Evolutionary conservation across 75 land plant species (phyloP), one percentile per base, ranked within the genome.

Genomic region (Pinus taeda): DNA sequence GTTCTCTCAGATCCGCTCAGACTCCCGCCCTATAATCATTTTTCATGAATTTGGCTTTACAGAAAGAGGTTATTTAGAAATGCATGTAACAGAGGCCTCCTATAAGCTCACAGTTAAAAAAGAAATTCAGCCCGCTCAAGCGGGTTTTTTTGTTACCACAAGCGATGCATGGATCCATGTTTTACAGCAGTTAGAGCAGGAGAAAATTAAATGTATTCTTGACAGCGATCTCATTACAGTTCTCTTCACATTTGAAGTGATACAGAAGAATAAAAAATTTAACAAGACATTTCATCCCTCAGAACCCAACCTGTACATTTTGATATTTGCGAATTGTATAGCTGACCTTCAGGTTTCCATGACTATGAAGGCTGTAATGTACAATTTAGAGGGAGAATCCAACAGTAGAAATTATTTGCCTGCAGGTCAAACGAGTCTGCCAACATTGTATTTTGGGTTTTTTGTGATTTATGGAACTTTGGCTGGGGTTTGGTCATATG

Each of bases 401-500:
- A 69, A 73, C 37, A 36, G 18, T 20, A 71, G 45, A 33, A 83
- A 83, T 64, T 83, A 69, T 59, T 37, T 83, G 56, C 76, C 83
- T 13, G 83, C 59, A 33, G 83, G 83, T 11, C 83, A 80, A 67
- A 82, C 82, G 24, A 58, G 26, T 77, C 84, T 83, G 26, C 83
- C 84, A 57, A 49, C 30, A 57, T 77, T 83, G 55, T 83, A 45
- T 64, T 83, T 83, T 63, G 12, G 60, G 49, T 83, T 83, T 37
- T 80, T 77, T n/a, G n/a, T 80, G 77, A 71, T 81, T 57, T 71
- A 83, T 60, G 57, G 67, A 22, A 55, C 57, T 8, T 61, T 80
- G n/a, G 49, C 83, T 18, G 84, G 49, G 11, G 49, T 74, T 29
- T 82, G 83, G 83, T 61, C 73, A 29, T 82, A 73, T 55, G 17